Conservation (phyloP, 1,284 basidiomycete genomes). For the Ceratobasidium sp. region DNA sequence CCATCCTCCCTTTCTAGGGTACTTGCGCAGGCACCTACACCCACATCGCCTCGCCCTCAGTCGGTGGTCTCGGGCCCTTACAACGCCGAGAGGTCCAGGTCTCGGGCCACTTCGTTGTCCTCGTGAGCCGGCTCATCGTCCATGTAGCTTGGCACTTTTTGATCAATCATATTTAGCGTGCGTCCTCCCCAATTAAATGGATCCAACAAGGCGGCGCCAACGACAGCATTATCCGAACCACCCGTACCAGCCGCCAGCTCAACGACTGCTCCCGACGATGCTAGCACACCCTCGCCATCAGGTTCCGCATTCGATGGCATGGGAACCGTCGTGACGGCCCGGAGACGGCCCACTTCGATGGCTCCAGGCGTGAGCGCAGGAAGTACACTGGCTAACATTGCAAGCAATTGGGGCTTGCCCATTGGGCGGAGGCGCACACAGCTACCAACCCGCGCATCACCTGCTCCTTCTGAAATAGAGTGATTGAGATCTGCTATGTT, state of each 20-base stretch:
- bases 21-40: slow-evolving; percentile 67
- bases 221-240: slow-evolving; percentile 69
- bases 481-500: slow-evolving; percentile 6
- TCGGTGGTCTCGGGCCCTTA: slow-evolving; percentile 38
- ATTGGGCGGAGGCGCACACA: slow-evolving; percentile 32
- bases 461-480: slow-evolving; percentile 40
- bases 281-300: slow-evolving; percentile 39
- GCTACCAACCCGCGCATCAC: slow-evolving; percentile 20
- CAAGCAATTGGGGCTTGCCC: slow-evolving; percentile 64
- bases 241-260: slow-evolving; percentile 55
- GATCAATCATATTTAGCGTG: slow-evolving; percentile 46
- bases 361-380: slow-evolving; percentile 41
- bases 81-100: slow-evolving; percentile 33
- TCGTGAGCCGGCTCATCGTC: slow-evolving; percentile 29
- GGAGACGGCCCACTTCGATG: slow-evolving; percentile 40
- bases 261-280: slow-evolving; percentile 24
- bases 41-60: slow-evolving; percentile 26
- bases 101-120: slow-evolving; percentile 42
- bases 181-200: slow-evolving; percentile 55
- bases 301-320: slow-evolving; percentile 44
- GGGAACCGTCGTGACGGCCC: slow-evolving; percentile 30
- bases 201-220: slow-evolving; percentile 65
- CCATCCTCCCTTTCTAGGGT: slow-evolving; percentile 76
- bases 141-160: neutral
- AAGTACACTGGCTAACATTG: slow-evolving; percentile 65